Evolutionary conservation across 2,329 filamentous ascomycete species (phyloP), one percentile per base, ranked within the genome.

Genomic region (Talaromyces sp.): DNA sequence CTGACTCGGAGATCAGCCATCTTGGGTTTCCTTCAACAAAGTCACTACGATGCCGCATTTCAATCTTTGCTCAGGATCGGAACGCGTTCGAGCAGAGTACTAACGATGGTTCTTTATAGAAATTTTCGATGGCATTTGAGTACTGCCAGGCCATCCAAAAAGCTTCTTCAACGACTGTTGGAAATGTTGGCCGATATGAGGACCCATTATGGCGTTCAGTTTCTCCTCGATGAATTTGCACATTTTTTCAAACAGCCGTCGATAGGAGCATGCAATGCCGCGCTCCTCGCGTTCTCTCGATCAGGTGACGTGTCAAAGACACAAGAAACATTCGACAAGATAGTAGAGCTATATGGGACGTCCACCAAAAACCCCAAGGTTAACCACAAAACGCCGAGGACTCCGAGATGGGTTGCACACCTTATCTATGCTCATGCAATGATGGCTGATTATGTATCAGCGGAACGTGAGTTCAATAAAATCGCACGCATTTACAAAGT

Each of bases 391-490:
- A 54, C 60, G 31, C 62, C 78, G 0, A 69, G 62, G 35, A 72
- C 71, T 52, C 67, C 71, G 16, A 72, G 66, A 48, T 67, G 76
- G n/a, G 64, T 81, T 37, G 72, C 82, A n/a, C 85, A 87, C 54
- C 79, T 93, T 3, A 81, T 96, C 47, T 87, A 90, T 68, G 90
- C 89, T 0, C 87, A 94, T 76, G 88, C 92, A 1, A 84, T 86
- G 64, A 81, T 86, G 59, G 90, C 88, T 2, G 87, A 96, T 68
- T 75, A 89, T 0, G 72, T 79, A 3, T 81, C 85, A 60, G 86
- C 89, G 0, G 78, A 85, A 59, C 75, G 80, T 22, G 84, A 88
- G 41, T 90, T 97, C 67, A 73, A 86, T 56, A 81, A 83, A n/a
- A 86, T 95, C 64, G 73, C 74, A 27, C 70, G 77, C 7, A 81